Evolutionary conservation across 1,139 yeast genomes (phyloP), one percentile per base, ranked within the genome.

Genomic region (Geotrichum restrictum): DNA sequence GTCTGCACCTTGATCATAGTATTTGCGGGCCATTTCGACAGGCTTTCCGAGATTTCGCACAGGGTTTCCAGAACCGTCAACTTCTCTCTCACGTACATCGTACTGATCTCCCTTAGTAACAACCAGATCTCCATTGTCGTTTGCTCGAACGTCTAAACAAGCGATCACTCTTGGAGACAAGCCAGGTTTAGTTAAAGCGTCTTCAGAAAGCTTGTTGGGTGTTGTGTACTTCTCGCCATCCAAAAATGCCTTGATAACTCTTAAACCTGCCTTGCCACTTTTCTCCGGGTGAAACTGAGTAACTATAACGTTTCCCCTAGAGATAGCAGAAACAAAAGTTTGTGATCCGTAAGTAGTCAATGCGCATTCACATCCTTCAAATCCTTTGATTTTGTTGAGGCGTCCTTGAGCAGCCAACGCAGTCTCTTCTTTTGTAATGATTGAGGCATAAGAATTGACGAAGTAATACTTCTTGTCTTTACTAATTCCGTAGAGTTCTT

Each of bases 241-340:
- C 59, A 93, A 73, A 65, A 93, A 93, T 31, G 86, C 78, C 56
- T 79, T 77, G 55, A 93, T 77, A 6, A 91, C 82, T 57, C 80
- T 78, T 45, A 93, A 73, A 44, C 98, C 98, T 7, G 96, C 96
- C 42, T 74, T 68, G 10, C 98, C 98, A 1, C 96, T 87, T 69
- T 93, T 93, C 68, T 93, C 98, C 5, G 98, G 98, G 69, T 93
- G 98, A 70, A 93, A 93, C 69, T 93, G 98, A 1, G 98, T 93
- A 44, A 97, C 96, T 69, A 93, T 87, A 19, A 91, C 75, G 58
- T 88, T 89, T 55, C 77, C 86, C 63, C 77, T 83, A 22, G 83
- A 72, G 29, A 88, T 69, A 0, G 97, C 94, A n/a, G 98, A 95
- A 54, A 93, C 73, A 62, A 89, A 93, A 50, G 72, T 76, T 68